phyloP scores from a whole-genome alignment of 176 grass and related monocot genomes.

The Hordeum vulgare region MorexV3_pseudomolecules_assembly NC_058523.1:298290303-298290802 shows the following conservation, averaged over 20 bases:
- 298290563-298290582: slow-evolving; percentile 72
- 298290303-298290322: slow-evolving; percentile 67
- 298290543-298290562: slow-evolving; percentile 90
- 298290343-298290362: slow-evolving; percentile 85
- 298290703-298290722: neutral
- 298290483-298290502: slow-evolving; percentile 49
- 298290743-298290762: neutral
- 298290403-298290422: slow-evolving; percentile 87
- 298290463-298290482: slow-evolving; percentile 12
- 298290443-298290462: slow-evolving; percentile 12
- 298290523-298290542: slow-evolving; percentile 98
- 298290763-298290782: slow-evolving; percentile 1
- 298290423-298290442: slow-evolving; percentile 23
- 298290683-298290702: neutral
- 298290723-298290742: neutral
- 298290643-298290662: neutral
- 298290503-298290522: slow-evolving; percentile 89
- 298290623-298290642: neutral
- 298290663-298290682: slow-evolving; percentile 1
- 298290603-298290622: neutral
- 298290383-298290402: slow-evolving; percentile 91
- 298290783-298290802: no score
- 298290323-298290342: slow-evolving; percentile 72
- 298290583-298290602: slow-evolving; percentile 3
- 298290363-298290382: slow-evolving; percentile 73